A percentile compares a stretch with the other conserved stretches of the same genome.
phyloP scores from a whole-genome alignment of 2,329 filamentous ascomycete species.

The Curvularia sp. region DNA sequence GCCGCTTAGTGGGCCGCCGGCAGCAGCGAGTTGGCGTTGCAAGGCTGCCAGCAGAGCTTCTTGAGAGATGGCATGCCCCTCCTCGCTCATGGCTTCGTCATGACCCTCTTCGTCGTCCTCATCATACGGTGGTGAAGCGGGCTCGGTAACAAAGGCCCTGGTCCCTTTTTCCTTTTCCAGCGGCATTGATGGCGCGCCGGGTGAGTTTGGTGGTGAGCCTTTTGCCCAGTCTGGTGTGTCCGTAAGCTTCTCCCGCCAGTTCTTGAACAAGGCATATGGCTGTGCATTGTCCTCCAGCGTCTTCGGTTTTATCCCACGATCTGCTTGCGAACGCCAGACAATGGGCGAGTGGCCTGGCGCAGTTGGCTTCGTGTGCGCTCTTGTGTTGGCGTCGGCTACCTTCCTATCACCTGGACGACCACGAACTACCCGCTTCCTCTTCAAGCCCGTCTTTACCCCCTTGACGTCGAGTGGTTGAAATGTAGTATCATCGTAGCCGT shows the following conservation, averaged over 20 bases:
- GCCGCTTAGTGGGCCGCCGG: conserved; percentile 47
- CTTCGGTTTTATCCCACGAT: conserved; percentile 33
- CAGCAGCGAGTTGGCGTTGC: conserved; percentile 42
- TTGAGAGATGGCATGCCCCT: conserved; percentile 44
- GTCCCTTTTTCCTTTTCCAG: conserved; percentile 21
- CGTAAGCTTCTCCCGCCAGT: conserved; percentile 54
- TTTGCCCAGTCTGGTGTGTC: conserved; percentile 37
- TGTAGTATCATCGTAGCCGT: conserved; percentile 55
- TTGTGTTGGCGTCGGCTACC: conserved; percentile 15
- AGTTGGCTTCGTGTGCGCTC: conserved; percentile 15
- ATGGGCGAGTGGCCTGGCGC: conserved; percentile 37
- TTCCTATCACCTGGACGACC: conserved; percentile 36
- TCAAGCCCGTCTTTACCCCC: conserved; percentile 33
- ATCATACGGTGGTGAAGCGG: conserved; percentile 24
- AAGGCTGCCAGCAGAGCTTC: conserved; percentile 49
- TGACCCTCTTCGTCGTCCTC: conserved; percentile 26
- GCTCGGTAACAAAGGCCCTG: conserved; percentile 16
- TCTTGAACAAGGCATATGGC: conserved; percentile 52
- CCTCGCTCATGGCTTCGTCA: conserved; percentile 22
- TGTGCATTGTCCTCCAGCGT: conserved; percentile 38
- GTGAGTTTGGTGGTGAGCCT: conserved; percentile 27
- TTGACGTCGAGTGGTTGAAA: conserved; percentile 32
- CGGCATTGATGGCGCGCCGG: conserved; percentile 16
- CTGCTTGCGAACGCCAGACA: conserved; percentile 43
- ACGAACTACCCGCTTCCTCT: conserved; percentile 39